Base-by-base conservation (phyloP, 257 asterid species). In the Nicotiana noctiflora region DNA sequence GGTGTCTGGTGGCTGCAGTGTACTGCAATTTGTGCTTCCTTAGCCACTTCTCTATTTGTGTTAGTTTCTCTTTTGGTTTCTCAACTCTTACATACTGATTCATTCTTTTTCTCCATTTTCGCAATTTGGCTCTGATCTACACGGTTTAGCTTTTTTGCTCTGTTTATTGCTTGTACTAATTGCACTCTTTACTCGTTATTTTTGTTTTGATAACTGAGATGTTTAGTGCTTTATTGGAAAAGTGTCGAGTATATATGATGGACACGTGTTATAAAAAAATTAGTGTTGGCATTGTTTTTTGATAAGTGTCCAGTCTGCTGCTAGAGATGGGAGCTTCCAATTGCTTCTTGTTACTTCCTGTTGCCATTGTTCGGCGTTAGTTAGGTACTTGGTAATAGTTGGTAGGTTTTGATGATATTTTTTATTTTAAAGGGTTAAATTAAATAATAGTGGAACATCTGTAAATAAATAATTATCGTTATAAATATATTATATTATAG, bases 1-100 rank as follows among this genome's bases (percentile, higher is more conserved):
- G 97, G 87, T 93, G 96, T 15, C 93, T 86, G 25, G 91, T 93
- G 81, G 98, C 98, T 76, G 85, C 86, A 46, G 53, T 70, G 86
- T 90, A 93, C 18, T 67, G 10, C 63, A 75, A 57, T 2, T 87
- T 84, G 85, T 93, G 93, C 83, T 91, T 94, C 77, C 83, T 86
- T 84, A 88, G 78, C 97, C 96, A 92, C 49, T 88, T 79, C 23
- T 86, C 92, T 1, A 85, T 72, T 85, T 66, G 82, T 23, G 87
- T 70, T 40, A 14, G 2, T 44, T 21, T n/a, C n/a, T n/a, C n/a
- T n/a, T n/a, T n/a, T n/a, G n/a, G n/a, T n/a, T n/a, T 70, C 17
- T 66, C 37, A 46, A 34, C 11, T 18, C 2, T 18, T 51, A n/a
- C n/a, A n/a, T n/a, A 51, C 13, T 51, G 18, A 18, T 51, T 51